Percentiles rank a stretch among this genome's conserved stretches.
Conservation (phyloP, 2,329 filamentous ascomycete genomes). For the Thielaviopsis ethacetica region DNA sequence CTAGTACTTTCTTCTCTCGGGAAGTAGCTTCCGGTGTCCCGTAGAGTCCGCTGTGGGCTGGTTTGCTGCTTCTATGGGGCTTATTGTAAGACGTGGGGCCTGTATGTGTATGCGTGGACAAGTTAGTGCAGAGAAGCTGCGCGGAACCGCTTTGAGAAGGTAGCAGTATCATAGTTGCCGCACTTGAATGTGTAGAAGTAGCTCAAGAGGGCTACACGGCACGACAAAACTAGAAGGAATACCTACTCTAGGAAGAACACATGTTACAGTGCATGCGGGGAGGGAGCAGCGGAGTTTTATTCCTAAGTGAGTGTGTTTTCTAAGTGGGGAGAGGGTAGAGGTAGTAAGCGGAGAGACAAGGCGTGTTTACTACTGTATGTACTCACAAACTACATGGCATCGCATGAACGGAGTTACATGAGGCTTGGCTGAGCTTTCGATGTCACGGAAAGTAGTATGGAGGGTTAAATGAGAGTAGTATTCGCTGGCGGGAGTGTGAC, state of each 20-base stretch:
- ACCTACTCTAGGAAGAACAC: background rate
- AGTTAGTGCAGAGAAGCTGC: background rate
- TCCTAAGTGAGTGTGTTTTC: background rate
- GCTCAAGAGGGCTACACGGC: background rate
- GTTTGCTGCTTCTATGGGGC: background rate
- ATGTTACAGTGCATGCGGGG: background rate
- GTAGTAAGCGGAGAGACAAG: background rate
- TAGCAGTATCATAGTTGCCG: background rate
- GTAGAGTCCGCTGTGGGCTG: background rate
- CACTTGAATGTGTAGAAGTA: background rate
- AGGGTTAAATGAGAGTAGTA: background rate
- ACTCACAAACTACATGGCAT: background rate
- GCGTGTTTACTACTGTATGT: background rate
- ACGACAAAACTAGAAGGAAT: background rate
- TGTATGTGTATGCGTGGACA: background rate
- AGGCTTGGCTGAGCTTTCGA: background rate
- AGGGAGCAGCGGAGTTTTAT: background rate
- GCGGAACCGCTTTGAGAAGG: background rate
- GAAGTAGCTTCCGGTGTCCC: background rate
- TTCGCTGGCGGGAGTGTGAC: background rate
- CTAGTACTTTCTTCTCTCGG: background rate
- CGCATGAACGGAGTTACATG: background rate
- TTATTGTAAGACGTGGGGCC: background rate
- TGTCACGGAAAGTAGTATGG: background rate
- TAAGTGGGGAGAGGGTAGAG: background rate